Base-by-base conservation (phyloP, 768 basidiomycete species). In the Dendrothele bispora region DNA sequence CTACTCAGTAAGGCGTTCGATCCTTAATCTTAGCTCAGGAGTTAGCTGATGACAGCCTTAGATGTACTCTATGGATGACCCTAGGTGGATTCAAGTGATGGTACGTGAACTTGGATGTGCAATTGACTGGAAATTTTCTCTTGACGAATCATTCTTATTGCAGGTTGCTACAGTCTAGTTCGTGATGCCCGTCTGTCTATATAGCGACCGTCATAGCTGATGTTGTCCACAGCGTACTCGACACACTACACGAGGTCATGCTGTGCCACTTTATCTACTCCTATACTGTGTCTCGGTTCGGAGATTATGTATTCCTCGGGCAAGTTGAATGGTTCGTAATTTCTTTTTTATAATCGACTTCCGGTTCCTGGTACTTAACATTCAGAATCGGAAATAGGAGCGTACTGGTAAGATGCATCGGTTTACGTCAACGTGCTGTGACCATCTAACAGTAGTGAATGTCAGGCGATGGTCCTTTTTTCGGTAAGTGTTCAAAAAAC, bases 181-280 rank as follows among this genome's bases (percentile, higher is more conserved):
- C 18, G 46, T 39, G 22, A 18, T 21, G 18, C 24, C 11, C 27
- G 20, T 20, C 10, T 17, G 15, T 41, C 39, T 6, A 10, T 25
- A n/a, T 25, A 14, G 10, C 17, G 22, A n/a, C 17, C 22, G 32
- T n/a, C 4, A 17, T 15, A 17, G 12, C 35, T 6, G 10, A 14
- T 34, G n/a, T 18, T 11, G 7, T 7, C 4, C 24, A 30, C 20
- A 47, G 46, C 22, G 20, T 39, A 1, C 29, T 47, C 10, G 46
- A 47, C n/a, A 47, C 46, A 5, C 17, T 24, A n/a, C 46, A 47
- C n/a, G 37, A 47, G 30, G 17, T 39, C 6, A 47, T 47, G 46
- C 37, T 47, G 27, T 39, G 17, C n/a, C 46, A 47, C 24, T 28
- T 29, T 12, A 24, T 47, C 10, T 47, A 47, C 38, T 20, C 37